Evolutionary conservation across 2,329 filamentous ascomycete species (phyloP), one percentile per base, ranked within the genome.

Genomic region (Aspergillus ustus): DNA sequence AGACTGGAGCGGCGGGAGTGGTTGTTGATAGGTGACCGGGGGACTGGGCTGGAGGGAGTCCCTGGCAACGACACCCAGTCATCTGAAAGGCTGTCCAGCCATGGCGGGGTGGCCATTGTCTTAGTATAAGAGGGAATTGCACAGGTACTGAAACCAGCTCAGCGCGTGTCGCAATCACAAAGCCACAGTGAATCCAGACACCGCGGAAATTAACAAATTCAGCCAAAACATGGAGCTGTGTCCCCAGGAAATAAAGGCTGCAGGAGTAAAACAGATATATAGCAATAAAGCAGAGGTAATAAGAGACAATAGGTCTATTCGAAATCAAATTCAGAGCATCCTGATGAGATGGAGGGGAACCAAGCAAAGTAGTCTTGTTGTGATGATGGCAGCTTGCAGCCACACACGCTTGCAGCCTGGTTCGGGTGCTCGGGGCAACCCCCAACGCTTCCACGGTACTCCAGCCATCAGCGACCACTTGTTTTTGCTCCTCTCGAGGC

Each of bases 71-170:
- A 75, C 7, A 75, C 71, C 78, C 78, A 80, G 70, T 80, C 78
- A 63, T 80, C 78, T 17, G 76, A 77, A 13, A 80, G 74, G 55
- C 72, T 76, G 62, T 80, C 76, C 50, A 80, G 76, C 78, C 78
- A 80, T 70, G 78, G 78, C 69, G 77, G 72, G 53, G 69, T 69
- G 59, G 66, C 64, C 73, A 76, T 76, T 65, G 66, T 73, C 61
- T 62, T 25, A 56, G 37, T 22, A 34, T 52, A 37, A n/a, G 29
- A 58, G 52, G 44, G 45, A 48, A 45, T 59, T 52, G 37, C 60
- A 45, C 59, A 60, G 58, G 25, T 59, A 46, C 59, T 64, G 56
- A 62, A 56, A 62, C 60, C 52, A 64, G 60, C 63, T 67, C 61
- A 59, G 67, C 67, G 66, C 62, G 63, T 61, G 63, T 63, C 57